Percentiles rank a stretch among this genome's conserved stretches.
phyloP scores from a whole-genome alignment of 2,329 filamentous ascomycete genomes.

The Penicillium sp. region DNA sequence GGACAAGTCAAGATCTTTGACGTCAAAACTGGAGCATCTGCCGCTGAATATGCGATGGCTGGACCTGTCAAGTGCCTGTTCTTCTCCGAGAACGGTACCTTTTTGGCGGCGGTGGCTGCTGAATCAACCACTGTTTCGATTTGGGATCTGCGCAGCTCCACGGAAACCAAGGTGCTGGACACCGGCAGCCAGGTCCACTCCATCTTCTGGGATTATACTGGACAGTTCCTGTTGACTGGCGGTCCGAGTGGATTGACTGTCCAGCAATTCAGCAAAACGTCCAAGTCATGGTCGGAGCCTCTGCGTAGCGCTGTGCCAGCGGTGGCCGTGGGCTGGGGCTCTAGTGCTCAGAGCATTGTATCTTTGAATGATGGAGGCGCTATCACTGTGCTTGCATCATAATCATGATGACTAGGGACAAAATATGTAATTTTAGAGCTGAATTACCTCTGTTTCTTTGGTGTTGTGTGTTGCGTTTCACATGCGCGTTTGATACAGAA shows the following conservation, averaged over 20 bases:
- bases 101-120: constrained; percentile 78
- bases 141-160: constrained; percentile 85
- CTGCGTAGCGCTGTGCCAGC: constrained; percentile 69
- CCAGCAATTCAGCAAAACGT: constrained; percentile 79
- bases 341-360: constrained; percentile 66
- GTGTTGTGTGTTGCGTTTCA: constrained; percentile 18
- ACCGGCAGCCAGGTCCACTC: constrained; percentile 70
- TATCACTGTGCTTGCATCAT: constrained; percentile 61
- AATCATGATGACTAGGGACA: constrained; percentile 41
- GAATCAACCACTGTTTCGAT: constrained; percentile 73
- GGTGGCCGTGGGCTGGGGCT: constrained; percentile 70
- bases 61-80: constrained; percentile 67
- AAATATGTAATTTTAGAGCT: constrained; percentile 24
- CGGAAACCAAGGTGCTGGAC: constrained; percentile 76
- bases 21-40: constrained; percentile 69
- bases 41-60: constrained; percentile 62
- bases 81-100: constrained; percentile 96
- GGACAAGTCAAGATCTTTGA: constrained; percentile 87
- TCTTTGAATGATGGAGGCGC: constrained; percentile 69
- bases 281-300: constrained; percentile 84
- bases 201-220: constrained; percentile 88
- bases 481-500: constrained; percentile 14
- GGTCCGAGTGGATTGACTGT: constrained; percentile 77
- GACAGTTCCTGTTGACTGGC: constrained; percentile 80
- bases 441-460: constrained; percentile 10